Evolutionary conservation across 2,329 filamentous ascomycete species (phyloP), one percentile per base, ranked within the genome.

Genomic region (Decorospora gaudefroyi): DNA sequence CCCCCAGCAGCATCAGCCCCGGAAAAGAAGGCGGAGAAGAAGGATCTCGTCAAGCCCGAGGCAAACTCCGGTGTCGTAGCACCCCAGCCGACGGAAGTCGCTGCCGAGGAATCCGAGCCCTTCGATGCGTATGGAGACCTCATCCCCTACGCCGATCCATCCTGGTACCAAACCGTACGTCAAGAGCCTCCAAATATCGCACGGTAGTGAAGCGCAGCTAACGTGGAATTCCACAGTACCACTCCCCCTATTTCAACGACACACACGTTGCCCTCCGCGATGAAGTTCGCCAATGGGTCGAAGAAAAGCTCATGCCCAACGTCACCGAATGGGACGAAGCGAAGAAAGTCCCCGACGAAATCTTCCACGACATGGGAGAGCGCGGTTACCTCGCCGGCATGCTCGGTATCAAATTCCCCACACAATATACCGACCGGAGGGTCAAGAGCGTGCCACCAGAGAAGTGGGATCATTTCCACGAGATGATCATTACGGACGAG

Each of bases 381-480:
- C 49, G 49, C 26, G 49, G 49, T 30, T 53, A 53, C 35, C 49
- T 53, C 15, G 87, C 90, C n/a, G 93, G 93, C 58, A 78, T 97
- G 46, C 78, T 99, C 53, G 93, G 49, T 17, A 46, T 53, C 28
- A 31, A 53, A 22, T 97, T 88, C 75, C 90, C 89, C 10, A 81
- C 79, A 47, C 76, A 95, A 22, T 50, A 92, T 66, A 84, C 84
- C 15, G 76, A 84, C 28, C 81, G 86, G 66, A 76, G 79, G 4
- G 82, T 96, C 61, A 83, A 87, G 74, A 86, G 84, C 34, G 93
- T 99, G 9, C 73, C 86, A 0, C 77, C 88, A 0, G 90, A 96
- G 74, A 86, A 93, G 70, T 99, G 92, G 92, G 93, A 99, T 75
- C 82, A 95, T 30, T 99, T 97, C 84, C 93, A 99, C 74, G 93